A percentile compares a stretch with the other conserved stretches of the same genome.
Conservation (phyloP, 495 filamentous ascomycete genomes). For the Annulohypoxylon stygium region DNA sequence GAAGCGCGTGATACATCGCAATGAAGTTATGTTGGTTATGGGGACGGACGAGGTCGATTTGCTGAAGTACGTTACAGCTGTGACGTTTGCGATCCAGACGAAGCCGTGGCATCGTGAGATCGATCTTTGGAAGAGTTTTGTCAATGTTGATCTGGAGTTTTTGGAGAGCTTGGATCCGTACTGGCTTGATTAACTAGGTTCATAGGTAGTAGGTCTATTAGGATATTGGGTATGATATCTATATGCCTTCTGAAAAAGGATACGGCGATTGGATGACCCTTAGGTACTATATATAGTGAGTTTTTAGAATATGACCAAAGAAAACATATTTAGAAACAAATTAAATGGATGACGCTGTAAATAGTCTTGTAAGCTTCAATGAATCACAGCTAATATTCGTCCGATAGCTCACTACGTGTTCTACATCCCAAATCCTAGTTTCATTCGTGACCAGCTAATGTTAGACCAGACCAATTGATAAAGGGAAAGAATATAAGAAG, state of each 20-base stretch:
- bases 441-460: background rate
- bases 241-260: conserved; percentile 1
- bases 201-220: no score
- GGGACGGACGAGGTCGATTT: conserved; percentile 59
- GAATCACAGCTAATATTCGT: background rate
- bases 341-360: no score
- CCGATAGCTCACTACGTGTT: background rate
- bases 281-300: background rate
- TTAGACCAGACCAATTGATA: background rate
- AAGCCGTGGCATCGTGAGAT: conserved; percentile 66
- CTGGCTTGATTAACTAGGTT: conserved; percentile 62
- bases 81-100: conserved; percentile 63
- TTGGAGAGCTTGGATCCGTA: conserved; percentile 56
- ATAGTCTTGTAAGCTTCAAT: no score
- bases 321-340: no score
- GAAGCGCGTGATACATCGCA: conserved; percentile 54
- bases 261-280: background rate
- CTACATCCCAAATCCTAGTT: background rate
- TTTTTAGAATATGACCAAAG: background rate
- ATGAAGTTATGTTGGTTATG: conserved; percentile 63
- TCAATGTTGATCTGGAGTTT: conserved; percentile 63
- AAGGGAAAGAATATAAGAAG: no score
- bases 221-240: background rate
- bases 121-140: conserved; percentile 67
- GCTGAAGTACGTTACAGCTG: conserved; percentile 55